Percentiles rank a stretch among this genome's conserved stretches.
Evolutionary conservation across 345 rosid genomes (phyloP).

Genomic region (Mercurialis annua): DNA sequence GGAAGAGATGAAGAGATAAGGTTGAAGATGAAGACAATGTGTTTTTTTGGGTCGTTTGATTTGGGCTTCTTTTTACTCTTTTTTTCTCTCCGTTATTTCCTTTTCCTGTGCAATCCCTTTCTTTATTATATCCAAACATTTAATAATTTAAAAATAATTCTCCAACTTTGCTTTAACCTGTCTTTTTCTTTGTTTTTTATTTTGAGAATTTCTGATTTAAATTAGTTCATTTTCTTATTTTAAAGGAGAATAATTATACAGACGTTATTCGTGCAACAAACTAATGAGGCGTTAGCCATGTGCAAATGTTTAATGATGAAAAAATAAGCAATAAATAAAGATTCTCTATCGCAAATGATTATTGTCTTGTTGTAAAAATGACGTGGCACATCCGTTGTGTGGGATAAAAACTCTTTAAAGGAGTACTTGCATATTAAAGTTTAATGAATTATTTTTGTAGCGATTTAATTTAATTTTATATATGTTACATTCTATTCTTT

Average conservation of each 20-base stretch:
- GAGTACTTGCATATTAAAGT: too few relatives aligned
- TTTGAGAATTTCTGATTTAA: neutral
- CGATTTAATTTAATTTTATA: too few relatives aligned
- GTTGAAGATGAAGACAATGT: neutral
- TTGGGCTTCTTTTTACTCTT: slow-evolving; percentile 5
- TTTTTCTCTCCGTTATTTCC: neutral
- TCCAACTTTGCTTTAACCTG: neutral
- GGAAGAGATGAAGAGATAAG: slow-evolving; percentile 19
- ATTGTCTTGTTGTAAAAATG: too few relatives aligned
- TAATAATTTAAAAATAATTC: neutral
- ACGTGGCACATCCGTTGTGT: too few relatives aligned
- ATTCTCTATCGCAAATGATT: too few relatives aligned
- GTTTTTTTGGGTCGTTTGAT: neutral
- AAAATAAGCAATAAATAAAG: too few relatives aligned
- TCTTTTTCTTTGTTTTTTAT: neutral
- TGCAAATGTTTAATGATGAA: too few relatives aligned
- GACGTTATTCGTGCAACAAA: too few relatives aligned
- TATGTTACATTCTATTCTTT: too few relatives aligned
- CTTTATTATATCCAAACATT: neutral
- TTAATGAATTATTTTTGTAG: too few relatives aligned
- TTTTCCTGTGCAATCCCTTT: slow-evolving; percentile 5
- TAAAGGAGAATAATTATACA: neutral
- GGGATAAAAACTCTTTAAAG: too few relatives aligned
- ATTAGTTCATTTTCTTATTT: neutral
- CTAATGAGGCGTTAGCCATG: too few relatives aligned